Conservation (phyloP, 2,329 filamentous ascomycete species). For the Apiospora arundinis region DNA sequence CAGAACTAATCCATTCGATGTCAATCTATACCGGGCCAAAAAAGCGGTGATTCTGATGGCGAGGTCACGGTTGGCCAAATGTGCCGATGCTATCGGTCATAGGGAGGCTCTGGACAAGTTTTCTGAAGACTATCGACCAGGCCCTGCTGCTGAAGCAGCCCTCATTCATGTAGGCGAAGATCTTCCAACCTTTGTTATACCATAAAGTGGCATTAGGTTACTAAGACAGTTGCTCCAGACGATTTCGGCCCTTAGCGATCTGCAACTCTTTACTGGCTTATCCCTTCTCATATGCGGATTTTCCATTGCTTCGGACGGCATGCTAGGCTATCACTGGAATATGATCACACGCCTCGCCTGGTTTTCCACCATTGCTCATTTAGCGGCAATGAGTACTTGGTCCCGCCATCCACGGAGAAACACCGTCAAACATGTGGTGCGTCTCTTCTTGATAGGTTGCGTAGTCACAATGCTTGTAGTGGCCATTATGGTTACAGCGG, state of each 20-base stretch:
- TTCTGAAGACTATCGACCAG: neutral
- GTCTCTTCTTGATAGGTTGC: neutral
- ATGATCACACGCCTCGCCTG: conserved; percentile 20
- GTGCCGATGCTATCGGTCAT: neutral
- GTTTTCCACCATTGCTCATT: conserved; percentile 21
- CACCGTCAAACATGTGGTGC: neutral
- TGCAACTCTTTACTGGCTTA: conserved; percentile 21
- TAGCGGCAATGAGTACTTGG: conserved; percentile 13
- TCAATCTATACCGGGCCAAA: neutral
- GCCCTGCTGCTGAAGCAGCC: neutral
- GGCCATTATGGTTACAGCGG: neutral
- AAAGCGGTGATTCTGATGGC: neutral
- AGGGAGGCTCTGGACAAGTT: neutral
- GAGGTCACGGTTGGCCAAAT: neutral
- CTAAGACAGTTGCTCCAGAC: neutral
- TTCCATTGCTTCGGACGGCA: neutral
- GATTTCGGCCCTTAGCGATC: conserved; percentile 19
- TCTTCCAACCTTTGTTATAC: too few relatives aligned
- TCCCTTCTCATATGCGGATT: conserved; percentile 19
- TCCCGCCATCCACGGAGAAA: neutral
- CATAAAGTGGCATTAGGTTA: too few relatives aligned
- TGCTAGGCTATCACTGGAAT: conserved; percentile 16
- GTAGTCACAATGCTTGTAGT: neutral
- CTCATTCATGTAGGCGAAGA: neutral
- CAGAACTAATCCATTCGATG: neutral